Base-by-base conservation (phyloP, 352 stramenopile species). In the Phytopythium chamaehyphon region DNA sequence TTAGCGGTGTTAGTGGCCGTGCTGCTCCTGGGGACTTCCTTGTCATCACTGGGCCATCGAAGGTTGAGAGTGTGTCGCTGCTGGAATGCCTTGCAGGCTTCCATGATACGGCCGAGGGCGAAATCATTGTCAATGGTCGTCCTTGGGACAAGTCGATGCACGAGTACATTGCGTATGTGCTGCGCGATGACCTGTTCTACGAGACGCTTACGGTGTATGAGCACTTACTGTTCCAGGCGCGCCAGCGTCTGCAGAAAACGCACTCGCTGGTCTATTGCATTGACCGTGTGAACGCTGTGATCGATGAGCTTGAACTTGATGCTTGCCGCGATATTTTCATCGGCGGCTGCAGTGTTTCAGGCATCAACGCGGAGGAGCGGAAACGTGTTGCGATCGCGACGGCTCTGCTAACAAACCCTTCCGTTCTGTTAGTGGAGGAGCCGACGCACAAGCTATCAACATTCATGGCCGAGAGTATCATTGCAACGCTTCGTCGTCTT, bases 51-150 rank as follows among this genome's bases (percentile, higher is more conserved):
- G 79, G 81, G 2, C 69, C 71, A 8, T 71, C 64, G 0, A 80
- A 77, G 45, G 66, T 76, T 33, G 86, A 93, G 12, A 97, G 97
- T 52, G 89, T 82, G 1, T 97, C 93, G 6, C 66, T 98, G 14
- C 78, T 97, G 11, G 92, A 97, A 51, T 93, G 97, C 10, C 83
- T 98, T 16, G 76, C 90, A 2, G 71, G 94, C 4, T 69, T 85
- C 35, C 95, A 98, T 52, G 86, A 78, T 19, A 73, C 69, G 6
- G 90, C 93, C 47, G 69, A 73, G n/a, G 74, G 83, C 26, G 68
- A 65, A 21, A 73, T 85, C 40, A 73, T 50, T 16, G 73, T 97
- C 24, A 86, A 78, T 45, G 92, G 90, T 15, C 55, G 54, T 4
- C 22, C 56, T 10, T 82, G 67, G 73, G 76, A 64, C 40, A 64